Evolutionary conservation across 2,329 filamentous ascomycete genomes (phyloP).

Genomic region (Fusarium sp.): DNA sequence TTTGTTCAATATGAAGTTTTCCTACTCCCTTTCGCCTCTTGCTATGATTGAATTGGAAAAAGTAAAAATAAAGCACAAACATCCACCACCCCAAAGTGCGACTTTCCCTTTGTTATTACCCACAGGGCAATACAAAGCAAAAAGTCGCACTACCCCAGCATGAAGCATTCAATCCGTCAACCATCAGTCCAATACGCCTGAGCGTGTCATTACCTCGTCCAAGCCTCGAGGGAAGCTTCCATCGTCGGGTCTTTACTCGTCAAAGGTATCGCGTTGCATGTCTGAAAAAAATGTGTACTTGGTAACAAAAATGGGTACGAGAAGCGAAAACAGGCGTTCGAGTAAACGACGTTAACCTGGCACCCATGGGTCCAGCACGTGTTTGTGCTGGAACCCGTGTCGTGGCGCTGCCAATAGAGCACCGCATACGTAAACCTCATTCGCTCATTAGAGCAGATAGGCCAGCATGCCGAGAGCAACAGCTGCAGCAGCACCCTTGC

Average conservation of each 20-base stretch:
- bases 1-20: slow-evolving; percentile 44
- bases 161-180: slow-evolving; percentile 26
- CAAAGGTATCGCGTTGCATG: slow-evolving; percentile 45
- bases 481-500: slow-evolving; percentile 60
- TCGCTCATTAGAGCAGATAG: slow-evolving; percentile 58
- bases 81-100: slow-evolving; percentile 34
- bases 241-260: slow-evolving; percentile 42
- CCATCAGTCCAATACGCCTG: slow-evolving; percentile 31
- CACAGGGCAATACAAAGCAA: slow-evolving; percentile 9
- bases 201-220: slow-evolving; percentile 37
- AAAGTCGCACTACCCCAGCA: slow-evolving; percentile 21
- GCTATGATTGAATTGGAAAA: slow-evolving; percentile 48
- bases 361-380: slow-evolving; percentile 31
- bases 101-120: slow-evolving; percentile 14
- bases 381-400: slow-evolving; percentile 31
- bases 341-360: slow-evolving; percentile 15
- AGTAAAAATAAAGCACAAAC: slow-evolving; percentile 39
- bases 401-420: slow-evolving; percentile 30
- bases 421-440: slow-evolving; percentile 29
- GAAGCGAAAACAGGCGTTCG: slow-evolving; percentile 45
- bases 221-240: slow-evolving; percentile 26
- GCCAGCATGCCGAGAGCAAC: slow-evolving; percentile 65
- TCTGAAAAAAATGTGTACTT: slow-evolving; percentile 47
- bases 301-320: slow-evolving; percentile 49
- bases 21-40: slow-evolving; percentile 52